These are phyloP conservation scores for Stellera chamaejasme DNA, from an alignment of 345 rosid genomes.

Conservation along the genomic window DNA sequence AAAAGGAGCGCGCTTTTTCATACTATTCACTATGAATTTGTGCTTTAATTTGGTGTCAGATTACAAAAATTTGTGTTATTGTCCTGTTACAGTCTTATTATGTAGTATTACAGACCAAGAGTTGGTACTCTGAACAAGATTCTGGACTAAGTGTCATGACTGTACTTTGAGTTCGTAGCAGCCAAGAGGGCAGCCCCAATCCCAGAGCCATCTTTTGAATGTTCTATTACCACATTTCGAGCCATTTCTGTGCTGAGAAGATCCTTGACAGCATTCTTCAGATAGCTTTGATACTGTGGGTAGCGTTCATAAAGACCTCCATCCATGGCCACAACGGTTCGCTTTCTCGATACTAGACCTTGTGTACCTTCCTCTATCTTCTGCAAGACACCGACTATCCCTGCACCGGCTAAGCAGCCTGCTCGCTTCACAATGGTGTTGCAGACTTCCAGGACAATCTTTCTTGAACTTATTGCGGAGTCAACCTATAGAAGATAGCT, in stretches of 20 bases:
- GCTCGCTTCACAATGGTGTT: slow-evolving; percentile 64
- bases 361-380: slow-evolving; percentile 67
- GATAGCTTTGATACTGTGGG: slow-evolving; percentile 56
- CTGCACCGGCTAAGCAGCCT: slow-evolving; percentile 81
- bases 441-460: slow-evolving; percentile 44
- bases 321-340: slow-evolving; percentile 81
- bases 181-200: slow-evolving; percentile 90
- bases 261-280: slow-evolving; percentile 55
- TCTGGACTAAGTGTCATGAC: slow-evolving; percentile 23
- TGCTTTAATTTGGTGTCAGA: too few species aligned
- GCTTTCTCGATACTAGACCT: slow-evolving; percentile 42
- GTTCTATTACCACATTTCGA: slow-evolving; percentile 45
- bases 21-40: too few species aligned
- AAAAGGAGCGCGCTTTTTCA: too few species aligned
- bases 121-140: too few species aligned
- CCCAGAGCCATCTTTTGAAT: slow-evolving; percentile 81
- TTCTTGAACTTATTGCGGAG: slow-evolving; percentile 38
- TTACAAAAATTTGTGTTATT: too few species aligned
- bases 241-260: slow-evolving; percentile 54
- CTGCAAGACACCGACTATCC: slow-evolving; percentile 75
- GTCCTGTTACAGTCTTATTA: too few species aligned
- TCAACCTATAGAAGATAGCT: slow-evolving; percentile 32
- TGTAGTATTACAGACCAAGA: slow-evolving; percentile 4
- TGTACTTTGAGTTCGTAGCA: slow-evolving; percentile 63
- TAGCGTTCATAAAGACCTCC: slow-evolving; percentile 74